Percentiles rank a stretch among this genome's conserved stretches.
phyloP scores from a whole-genome alignment of 495 filamentous ascomycete species.

The Podospora conica region DNA sequence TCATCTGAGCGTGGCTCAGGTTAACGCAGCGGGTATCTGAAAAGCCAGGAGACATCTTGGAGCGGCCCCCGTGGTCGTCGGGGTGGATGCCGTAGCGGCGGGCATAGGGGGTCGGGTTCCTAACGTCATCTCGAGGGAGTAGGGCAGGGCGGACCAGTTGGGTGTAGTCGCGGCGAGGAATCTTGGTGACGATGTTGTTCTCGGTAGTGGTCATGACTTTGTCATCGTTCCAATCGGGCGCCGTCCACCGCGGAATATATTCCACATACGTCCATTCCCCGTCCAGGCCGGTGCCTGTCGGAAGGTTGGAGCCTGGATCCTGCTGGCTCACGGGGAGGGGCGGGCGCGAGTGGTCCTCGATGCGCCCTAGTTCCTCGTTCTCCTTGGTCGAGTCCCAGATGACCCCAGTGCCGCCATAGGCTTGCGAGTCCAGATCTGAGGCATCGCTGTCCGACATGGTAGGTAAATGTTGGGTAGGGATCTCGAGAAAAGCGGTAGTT shows the following conservation, averaged over 20 bases:
- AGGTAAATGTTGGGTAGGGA: not conserved
- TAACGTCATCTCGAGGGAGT: slow-evolving; percentile 13
- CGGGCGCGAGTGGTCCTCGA: not conserved
- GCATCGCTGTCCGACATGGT: not conserved
- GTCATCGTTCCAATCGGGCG: not conserved
- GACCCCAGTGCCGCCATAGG: too few relatives aligned
- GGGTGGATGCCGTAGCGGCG: slow-evolving; percentile 30
- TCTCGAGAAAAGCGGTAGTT: too few relatives aligned
- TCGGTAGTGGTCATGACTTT: not conserved
- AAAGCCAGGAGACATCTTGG: slow-evolving; percentile 28
- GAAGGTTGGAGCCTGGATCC: not conserved
- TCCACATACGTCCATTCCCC: not conserved
- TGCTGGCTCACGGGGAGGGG: not conserved
- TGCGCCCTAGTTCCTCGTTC: too few relatives aligned
- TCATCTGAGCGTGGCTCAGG: not conserved
- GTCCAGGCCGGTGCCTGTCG: not conserved
- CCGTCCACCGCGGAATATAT: not conserved
- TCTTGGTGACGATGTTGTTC: not conserved
- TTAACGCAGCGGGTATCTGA: slow-evolving; percentile 20
- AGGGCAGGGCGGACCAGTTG: slow-evolving; percentile 26
- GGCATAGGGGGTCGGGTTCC: slow-evolving; percentile 29
- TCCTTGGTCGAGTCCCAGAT: too few relatives aligned
- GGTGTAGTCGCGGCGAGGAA: slow-evolving; percentile 14
- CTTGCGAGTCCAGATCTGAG: not conserved
- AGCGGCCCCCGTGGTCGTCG: slow-evolving; percentile 24